Conservation (phyloP, 2,329 filamentous ascomycete genomes). For the Botrytis sinoallii region DNA sequence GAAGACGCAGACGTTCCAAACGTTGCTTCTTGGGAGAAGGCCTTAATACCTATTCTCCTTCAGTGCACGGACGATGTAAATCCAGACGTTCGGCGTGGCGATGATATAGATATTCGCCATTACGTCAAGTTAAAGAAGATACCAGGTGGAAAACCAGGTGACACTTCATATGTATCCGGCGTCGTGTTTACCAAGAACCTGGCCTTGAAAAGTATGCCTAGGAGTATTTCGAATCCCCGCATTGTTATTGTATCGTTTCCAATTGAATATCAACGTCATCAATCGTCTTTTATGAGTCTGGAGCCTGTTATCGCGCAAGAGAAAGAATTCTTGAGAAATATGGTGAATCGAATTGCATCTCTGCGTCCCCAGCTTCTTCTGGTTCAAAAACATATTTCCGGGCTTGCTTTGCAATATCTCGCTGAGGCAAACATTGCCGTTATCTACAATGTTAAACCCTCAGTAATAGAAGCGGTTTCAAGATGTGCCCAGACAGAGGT, state of each 20-base stretch:
- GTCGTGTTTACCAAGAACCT: slow-evolving; percentile 97
- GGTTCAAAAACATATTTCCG: slow-evolving; percentile 91
- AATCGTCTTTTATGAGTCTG: slow-evolving; percentile 94
- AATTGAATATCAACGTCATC: slow-evolving; percentile 91
- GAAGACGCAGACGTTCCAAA: slow-evolving; percentile 73
- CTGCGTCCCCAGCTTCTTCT: slow-evolving; percentile 81
- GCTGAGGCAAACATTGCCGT: slow-evolving; percentile 88
- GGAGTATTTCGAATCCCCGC: slow-evolving; percentile 76
- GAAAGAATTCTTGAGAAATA: slow-evolving; percentile 84
- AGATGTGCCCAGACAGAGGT: slow-evolving; percentile 88
- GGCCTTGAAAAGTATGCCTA: slow-evolving; percentile 92
- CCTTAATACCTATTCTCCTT: slow-evolving; percentile 83
- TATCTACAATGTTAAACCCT: slow-evolving; percentile 93
- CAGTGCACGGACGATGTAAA: slow-evolving; percentile 92
- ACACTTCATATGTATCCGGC: slow-evolving; percentile 94
- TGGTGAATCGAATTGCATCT: slow-evolving; percentile 87
- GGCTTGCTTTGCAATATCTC: slow-evolving; percentile 82
- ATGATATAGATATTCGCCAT: slow-evolving; percentile 95
- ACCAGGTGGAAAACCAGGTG: slow-evolving; percentile 80
- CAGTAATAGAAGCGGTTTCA: slow-evolving; percentile 91
- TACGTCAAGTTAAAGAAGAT: slow-evolving; percentile 98
- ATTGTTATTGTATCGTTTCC: slow-evolving; percentile 93
- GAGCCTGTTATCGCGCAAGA: slow-evolving; percentile 97
- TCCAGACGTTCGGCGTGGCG: slow-evolving; percentile 83
- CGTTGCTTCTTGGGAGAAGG: slow-evolving; percentile 78